Conservation (phyloP, 2,329 filamentous ascomycete genomes). For the Bipolaris bicolor region DNA sequence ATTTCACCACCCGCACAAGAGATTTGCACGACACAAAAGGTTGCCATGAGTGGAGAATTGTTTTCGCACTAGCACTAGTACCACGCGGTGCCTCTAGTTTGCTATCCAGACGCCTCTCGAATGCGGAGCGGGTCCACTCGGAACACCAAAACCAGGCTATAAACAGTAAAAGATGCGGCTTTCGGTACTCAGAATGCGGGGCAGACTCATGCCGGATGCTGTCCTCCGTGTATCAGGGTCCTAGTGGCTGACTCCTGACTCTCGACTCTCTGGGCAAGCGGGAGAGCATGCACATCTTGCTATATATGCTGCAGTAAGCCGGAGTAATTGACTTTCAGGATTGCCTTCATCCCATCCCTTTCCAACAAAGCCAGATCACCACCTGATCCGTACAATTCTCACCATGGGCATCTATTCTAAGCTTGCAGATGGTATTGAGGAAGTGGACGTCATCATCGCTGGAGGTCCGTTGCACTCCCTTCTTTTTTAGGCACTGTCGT, state of each 20-base stretch:
- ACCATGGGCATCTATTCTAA: constrained; percentile 43
- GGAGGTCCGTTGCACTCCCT: constrained; percentile 48
- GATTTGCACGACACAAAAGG: background rate
- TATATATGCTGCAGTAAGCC: constrained; percentile 6
- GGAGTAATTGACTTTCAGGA: background rate
- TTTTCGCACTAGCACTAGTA: constrained; percentile 1
- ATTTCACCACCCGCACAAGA: background rate
- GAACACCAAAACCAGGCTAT: constrained; percentile 2
- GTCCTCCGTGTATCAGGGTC: background rate
- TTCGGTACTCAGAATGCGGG: constrained; percentile 4
- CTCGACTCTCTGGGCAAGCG: background rate
- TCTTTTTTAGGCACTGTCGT: background rate
- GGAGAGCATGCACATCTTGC: background rate
- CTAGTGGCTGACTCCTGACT: background rate
- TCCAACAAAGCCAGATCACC: background rate
- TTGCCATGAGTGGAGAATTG: constrained; percentile 5
- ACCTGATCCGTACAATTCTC: background rate
- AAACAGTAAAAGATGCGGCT: constrained; percentile 3
- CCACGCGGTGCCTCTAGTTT: constrained; percentile 4
- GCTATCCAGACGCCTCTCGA: constrained; percentile 5
- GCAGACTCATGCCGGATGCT: background rate
- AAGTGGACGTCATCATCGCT: constrained; percentile 60
- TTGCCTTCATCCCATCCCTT: background rate
- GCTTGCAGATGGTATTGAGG: constrained; percentile 48
- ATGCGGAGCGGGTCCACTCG: constrained; percentile 3